Evolutionary conservation across 139 green algal genomes (phyloP), one percentile per base, ranked within the genome.

Genomic region (Axilococcus clingmanii): DNA sequence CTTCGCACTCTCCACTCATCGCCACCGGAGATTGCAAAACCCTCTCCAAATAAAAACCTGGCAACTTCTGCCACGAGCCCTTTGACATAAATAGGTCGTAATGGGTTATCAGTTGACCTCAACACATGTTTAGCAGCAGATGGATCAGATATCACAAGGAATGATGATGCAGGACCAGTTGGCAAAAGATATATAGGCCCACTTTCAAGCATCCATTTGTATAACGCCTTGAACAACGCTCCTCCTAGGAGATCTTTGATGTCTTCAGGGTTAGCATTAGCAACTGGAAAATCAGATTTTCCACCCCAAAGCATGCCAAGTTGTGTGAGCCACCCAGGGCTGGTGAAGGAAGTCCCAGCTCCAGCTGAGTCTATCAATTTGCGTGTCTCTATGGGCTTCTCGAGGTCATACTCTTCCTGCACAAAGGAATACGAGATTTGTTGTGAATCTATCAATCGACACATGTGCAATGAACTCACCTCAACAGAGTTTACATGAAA

Each of bases 201-300:
- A 9, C 57, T 74, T 61, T 97, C 87, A 33, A 69, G n/a, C 76
- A 88, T 84, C 77, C 78, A 89, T 58, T 89, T 88, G 71, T 74
- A 89, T 46, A 93, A 61, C 7, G 81, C 79, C 44, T 85, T 80
- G 66, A 99, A 99, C 20, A 99, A 76, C 1, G 87, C 93, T 3
- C 93, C 93, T 1, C 92, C 92, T 34, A 99, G 72, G 27, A 99
- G 70, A 44, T 96, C 89, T 52, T 94, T 69, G 44, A 99, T 95
- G 69, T 99, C 88, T 2, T 93, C 86, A 15, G 91, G 81, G 71
- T 94, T 86, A 27, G 92, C 89, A 57, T 96, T 74, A 0, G 88
- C 91, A 17, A 98, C 85, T 3, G 92, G 92, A n/a, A 94, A 81
- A 42, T 94, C 89, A 30, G 76, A 81, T 52, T 88, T 89, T 45